Evolutionary conservation across 371 early-diverging fungal genomes (phyloP).

Genomic region (Mucor mucedo): DNA sequence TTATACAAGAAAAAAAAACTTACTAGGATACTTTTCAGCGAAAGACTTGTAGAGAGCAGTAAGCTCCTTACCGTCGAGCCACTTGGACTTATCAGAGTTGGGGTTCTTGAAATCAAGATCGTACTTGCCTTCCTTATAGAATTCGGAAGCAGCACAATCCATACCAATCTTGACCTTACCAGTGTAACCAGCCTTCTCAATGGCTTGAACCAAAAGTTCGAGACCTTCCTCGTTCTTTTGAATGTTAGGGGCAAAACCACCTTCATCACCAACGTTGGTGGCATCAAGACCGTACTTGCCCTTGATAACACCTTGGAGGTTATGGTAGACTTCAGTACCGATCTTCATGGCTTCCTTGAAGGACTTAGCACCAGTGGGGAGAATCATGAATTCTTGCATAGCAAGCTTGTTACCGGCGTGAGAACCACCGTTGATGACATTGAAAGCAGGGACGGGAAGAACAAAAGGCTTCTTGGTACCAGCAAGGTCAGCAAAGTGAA

Average conservation of each 20-base stretch:
- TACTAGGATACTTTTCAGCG: conserved; percentile 87
- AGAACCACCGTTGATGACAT: conserved; percentile 99
- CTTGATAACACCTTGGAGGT: conserved; percentile 95
- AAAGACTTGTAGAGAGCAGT: conserved; percentile 85
- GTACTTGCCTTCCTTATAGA: conserved; percentile 95
- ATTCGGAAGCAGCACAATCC: conserved; percentile 99
- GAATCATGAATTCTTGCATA: conserved; percentile 99
- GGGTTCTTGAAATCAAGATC: conserved; percentile 97
- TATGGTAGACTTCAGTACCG: conserved; percentile 96
- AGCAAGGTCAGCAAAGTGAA: conserved; percentile 90
- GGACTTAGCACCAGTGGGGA: conserved; percentile 92
- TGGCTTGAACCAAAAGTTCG: conserved; percentile 89
- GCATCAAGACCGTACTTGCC: conserved; percentile 97
- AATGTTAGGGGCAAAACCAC: conserved; percentile 99
- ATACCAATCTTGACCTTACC: conserved; percentile 97
- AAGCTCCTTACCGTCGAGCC: conserved; percentile 81
- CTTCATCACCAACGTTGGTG: conserved; percentile 99
- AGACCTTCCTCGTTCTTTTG: conserved; percentile 97
- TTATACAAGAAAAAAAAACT: conserved; percentile 10
- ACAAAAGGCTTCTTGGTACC: conserved; percentile 82
- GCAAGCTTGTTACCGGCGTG: conserved; percentile 99
- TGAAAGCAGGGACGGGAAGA: conserved; percentile 98
- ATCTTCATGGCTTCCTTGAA: conserved; percentile 98
- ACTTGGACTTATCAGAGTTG: conserved; percentile 78
- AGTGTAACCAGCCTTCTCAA: conserved; percentile 92